Percentiles rank a stretch among this genome's conserved stretches.
Evolutionary conservation across 805 yeast species (phyloP).

Genomic region (Schwanniomyces occidentalis): DNA sequence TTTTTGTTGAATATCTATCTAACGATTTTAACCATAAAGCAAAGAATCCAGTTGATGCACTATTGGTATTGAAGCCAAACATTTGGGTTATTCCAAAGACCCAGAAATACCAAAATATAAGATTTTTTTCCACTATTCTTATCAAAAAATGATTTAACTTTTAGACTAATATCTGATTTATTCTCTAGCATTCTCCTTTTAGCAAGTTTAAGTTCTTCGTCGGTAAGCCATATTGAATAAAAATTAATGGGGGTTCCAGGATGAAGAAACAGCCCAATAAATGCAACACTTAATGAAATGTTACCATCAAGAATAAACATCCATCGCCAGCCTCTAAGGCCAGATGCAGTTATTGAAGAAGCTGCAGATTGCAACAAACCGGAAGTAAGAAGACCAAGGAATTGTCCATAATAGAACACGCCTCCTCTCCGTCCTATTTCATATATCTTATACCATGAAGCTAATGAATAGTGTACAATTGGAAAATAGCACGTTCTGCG

Average conservation of each 20-base stretch:
- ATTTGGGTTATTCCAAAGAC: slow-evolving; percentile 23
- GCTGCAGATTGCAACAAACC: slow-evolving; percentile 62
- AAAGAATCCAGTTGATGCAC: slow-evolving; percentile 30
- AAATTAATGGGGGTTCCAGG: slow-evolving; percentile 66
- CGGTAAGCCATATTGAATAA: slow-evolving; percentile 33
- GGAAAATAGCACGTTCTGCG: slow-evolving; percentile 60
- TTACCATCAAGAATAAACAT: slow-evolving; percentile 66
- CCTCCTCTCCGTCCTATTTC: slow-evolving; percentile 66
- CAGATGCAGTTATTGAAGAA: slow-evolving; percentile 41
- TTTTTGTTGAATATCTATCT: slow-evolving; percentile 23
- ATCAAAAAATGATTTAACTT: slow-evolving; percentile 22
- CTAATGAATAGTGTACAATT: slow-evolving; percentile 45
- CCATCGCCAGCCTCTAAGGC: slow-evolving; percentile 73
- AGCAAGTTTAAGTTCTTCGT: slow-evolving; percentile 36
- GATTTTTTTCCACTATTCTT: slow-evolving; percentile 26
- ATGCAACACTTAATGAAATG: slow-evolving; percentile 57
- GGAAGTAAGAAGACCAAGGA: slow-evolving; percentile 60
- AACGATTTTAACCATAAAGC: slow-evolving; percentile 55
- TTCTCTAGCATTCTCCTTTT: slow-evolving; percentile 26
- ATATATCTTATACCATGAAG: slow-evolving; percentile 36
- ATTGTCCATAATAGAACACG: slow-evolving; percentile 61
- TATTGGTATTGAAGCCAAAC: slow-evolving; percentile 31
- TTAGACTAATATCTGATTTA: slow-evolving; percentile 17
- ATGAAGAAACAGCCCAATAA: slow-evolving; percentile 53
- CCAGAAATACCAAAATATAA: slow-evolving; percentile 31